Conservation (phyloP, 306 rosid genomes). For the Pterocarpus macrocarpus region DNA sequence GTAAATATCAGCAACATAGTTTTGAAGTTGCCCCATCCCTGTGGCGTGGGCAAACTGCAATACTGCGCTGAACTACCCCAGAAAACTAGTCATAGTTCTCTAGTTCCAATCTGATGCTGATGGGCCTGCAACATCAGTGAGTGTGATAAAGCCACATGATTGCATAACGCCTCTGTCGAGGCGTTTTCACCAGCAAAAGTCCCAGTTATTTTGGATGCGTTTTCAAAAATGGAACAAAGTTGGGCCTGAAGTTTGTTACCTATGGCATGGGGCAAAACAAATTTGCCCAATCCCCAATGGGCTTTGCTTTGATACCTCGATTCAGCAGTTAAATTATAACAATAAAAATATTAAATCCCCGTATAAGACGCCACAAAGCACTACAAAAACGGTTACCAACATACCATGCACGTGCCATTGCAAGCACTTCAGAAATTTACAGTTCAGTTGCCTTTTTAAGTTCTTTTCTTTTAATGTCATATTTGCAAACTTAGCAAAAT, state of each 20-base stretch:
- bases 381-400: not conserved
- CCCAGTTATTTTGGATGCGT: not conserved
- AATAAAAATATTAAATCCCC: not conserved
- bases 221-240: not conserved
- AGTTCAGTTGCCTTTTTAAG: not conserved
- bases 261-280: not conserved
- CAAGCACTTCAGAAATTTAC: not conserved
- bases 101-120: constrained; percentile 44
- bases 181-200: constrained; percentile 34
- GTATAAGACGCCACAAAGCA: not conserved
- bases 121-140: not conserved
- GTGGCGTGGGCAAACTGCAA: constrained; percentile 43
- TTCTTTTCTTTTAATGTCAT: not conserved
- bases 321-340: not conserved
- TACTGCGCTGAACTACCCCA: constrained; percentile 20
- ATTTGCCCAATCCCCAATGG: constrained; percentile 12
- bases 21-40: constrained; percentile 51
- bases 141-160: constrained; percentile 34
- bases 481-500: not conserved
- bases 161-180: constrained; percentile 38
- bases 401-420: not conserved
- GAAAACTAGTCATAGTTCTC: constrained; percentile 6
- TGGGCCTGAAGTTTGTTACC: no score
- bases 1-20: constrained; percentile 27
- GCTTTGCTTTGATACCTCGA: not conserved